Evolutionary conservation across 805 yeast species (phyloP), one percentile per base, ranked within the genome.

Genomic region (Myxozyma vanderwaltii): DNA sequence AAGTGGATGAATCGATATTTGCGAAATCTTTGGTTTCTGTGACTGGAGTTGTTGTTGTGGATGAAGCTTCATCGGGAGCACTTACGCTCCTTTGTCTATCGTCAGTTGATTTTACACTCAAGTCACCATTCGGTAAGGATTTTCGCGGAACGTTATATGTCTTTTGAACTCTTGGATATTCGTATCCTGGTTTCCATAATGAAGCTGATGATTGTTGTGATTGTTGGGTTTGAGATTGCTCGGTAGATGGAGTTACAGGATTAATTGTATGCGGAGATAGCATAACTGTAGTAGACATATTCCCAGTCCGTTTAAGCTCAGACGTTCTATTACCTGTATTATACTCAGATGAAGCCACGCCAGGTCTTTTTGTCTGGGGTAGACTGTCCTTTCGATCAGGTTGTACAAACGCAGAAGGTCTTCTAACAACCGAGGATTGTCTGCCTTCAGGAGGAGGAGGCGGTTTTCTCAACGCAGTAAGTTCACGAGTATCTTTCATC

Each of bases 381-480:
- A 48, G 39, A 39, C 39, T 31, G 19, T 39, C 54, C n/a, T 40
- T 26, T 21, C 48, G 54, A 39, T 41, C 40, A 26, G 54, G 39
- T 13, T 51, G 54, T 6, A 45, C 15, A 23, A 29, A 31, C 6
- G 60, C 38, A 7, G 61, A 26, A 29, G 36, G 36, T 33, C 43
- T 47, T n/a, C 19, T 36, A 1, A 49, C 31, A 13, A 40, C n/a
- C 35, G 51, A 41, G 1, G 51, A 35, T 21, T 57, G 57, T 8
- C 52, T 23, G 8, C 51, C 54, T 26, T 44, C 47, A 17, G 64
- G 64, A 4, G 64, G 64, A 4, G 61, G 64, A 4, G 64, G 64
- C 3, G 64, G 58, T 31, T 45, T 56, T 17, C 64, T 44, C n/a
- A 44, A 44, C 8, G 64, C 61, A 17, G 59, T 59, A 21, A 59